Percentiles rank a stretch among this genome's conserved stretches.
These are phyloP conservation scores for Gossypium davidsonii DNA, from an alignment of 441 rosid species.

Conservation along the genomic window DNA sequence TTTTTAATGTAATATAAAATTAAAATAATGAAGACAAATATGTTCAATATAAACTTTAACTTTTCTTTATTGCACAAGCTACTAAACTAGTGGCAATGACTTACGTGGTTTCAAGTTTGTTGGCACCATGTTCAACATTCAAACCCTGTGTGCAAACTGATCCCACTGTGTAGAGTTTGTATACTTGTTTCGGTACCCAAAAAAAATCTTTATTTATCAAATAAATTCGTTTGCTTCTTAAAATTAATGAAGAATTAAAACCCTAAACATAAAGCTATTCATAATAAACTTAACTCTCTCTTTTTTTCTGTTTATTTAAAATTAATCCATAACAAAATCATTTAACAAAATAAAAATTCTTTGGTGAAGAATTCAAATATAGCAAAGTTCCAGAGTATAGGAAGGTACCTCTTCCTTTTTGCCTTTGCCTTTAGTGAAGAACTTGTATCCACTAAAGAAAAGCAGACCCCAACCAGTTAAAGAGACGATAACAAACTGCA, in stretches of 20 bases:
- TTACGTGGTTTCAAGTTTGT: too few species aligned
- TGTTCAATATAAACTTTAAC: neutral
- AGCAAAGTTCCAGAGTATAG: neutral
- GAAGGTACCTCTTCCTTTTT: conserved; percentile 58
- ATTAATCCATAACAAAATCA: neutral
- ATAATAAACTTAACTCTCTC: neutral
- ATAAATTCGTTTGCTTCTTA: neutral
- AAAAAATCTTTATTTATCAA: too few species aligned
- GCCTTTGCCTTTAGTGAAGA: conserved; percentile 48
- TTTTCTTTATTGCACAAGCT: neutral
- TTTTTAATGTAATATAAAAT: neutral
- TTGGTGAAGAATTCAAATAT: neutral
- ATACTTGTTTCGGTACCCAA: too few species aligned
- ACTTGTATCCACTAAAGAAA: conserved; percentile 64
- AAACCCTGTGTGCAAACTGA: too few species aligned
- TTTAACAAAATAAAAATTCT: neutral
- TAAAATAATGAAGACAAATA: neutral
- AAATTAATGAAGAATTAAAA: neutral
- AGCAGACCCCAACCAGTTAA: conserved; percentile 77
- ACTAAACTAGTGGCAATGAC: too few species aligned
- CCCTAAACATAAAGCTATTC: neutral
- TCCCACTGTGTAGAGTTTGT: too few species aligned
- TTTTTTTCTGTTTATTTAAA: too few species aligned
- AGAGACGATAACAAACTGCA: conserved; percentile 84
- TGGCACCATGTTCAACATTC: too few species aligned